Evolutionary conservation across 2,329 filamentous ascomycete genomes (phyloP), one percentile per base, ranked within the genome.

Genomic region (Dryadomyces quercivorus): DNA sequence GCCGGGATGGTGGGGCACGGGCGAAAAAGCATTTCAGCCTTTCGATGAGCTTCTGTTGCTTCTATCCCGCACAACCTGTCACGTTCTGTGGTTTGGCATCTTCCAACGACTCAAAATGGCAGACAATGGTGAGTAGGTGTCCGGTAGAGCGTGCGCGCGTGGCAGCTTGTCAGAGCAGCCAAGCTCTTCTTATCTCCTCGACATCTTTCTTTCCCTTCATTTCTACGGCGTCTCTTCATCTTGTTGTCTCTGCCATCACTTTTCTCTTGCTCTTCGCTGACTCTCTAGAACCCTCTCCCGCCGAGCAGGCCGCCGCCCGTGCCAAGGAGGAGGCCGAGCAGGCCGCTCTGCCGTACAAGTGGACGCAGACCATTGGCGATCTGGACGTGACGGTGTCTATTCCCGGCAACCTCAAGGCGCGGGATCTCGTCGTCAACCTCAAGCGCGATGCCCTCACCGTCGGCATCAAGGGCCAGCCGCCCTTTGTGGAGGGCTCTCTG

Each of bases 321-420:
- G 84, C 82, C 58, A 84, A 85, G 67, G 90, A 98, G 73, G 76
- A 80, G 55, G 86, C 84, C 63, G 93, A 98, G 73, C 93, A 98
- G 75, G 86, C 84, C 45, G 81, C 85, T 22, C 83, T 98, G 45
- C 93, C 93, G 1, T 98, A 98, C 82, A 93, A 94, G 73, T 98
- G 93, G 93, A 86, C 80, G 12, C 93, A 98, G 73, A 91, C 86
- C 22, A 95, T 98, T 67, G 78, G 77, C 62, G 93, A 97, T 66
- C 73, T 96, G 57, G 88, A 95, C 66, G 72, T 97, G 63, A 85
- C 78, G 51, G 78, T 94, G 56, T 74, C 79, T 31, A 82, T 98
- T 1, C 86, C 92, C 0, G 85, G 78, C 22, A 95, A 91, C 69
- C 74, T 92, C 62, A 94, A 94, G 71, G 88, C 83, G 43, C 81